Conservation (phyloP, 2,329 filamentous ascomycete genomes). For the Tolypocladium pustulatum region DNA sequence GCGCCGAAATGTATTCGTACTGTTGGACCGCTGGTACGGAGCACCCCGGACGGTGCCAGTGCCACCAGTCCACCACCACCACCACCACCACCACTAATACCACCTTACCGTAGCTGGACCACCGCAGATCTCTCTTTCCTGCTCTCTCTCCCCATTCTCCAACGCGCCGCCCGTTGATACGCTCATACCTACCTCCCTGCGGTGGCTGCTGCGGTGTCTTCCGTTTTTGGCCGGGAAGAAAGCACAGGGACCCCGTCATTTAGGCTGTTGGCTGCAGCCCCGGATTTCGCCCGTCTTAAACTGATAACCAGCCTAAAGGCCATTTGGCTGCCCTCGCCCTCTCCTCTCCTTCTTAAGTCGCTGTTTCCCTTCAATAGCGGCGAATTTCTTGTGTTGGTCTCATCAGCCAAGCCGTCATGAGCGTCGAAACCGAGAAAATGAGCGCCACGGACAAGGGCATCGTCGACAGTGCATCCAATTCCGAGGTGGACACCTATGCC, state of each 20-base stretch:
- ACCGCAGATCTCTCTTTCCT: not conserved
- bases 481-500: conserved; percentile 14
- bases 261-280: not conserved
- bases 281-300: not conserved
- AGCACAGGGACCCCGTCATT: not conserved
- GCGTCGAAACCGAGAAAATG: conserved; percentile 17
- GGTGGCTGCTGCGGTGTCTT: not conserved
- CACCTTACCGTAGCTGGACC: not conserved
- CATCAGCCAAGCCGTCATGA: not conserved
- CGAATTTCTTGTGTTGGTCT: not conserved
- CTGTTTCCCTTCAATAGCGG: not conserved
- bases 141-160: not conserved
- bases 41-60: not conserved
- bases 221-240: not conserved
- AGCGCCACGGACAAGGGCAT: conserved; percentile 7
- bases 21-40: not conserved
- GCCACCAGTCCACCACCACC: not conserved
- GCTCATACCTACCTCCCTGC: not conserved
- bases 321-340: not conserved
- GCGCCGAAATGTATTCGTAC: not conserved
- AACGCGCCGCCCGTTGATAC: not conserved
- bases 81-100: not conserved
- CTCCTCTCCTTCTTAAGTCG: not conserved
- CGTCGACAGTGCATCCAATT: conserved; percentile 17
- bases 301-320: not conserved